Conservation (phyloP, 1,284 basidiomycete genomes). For the Singerocomus inundabilis region DNA sequence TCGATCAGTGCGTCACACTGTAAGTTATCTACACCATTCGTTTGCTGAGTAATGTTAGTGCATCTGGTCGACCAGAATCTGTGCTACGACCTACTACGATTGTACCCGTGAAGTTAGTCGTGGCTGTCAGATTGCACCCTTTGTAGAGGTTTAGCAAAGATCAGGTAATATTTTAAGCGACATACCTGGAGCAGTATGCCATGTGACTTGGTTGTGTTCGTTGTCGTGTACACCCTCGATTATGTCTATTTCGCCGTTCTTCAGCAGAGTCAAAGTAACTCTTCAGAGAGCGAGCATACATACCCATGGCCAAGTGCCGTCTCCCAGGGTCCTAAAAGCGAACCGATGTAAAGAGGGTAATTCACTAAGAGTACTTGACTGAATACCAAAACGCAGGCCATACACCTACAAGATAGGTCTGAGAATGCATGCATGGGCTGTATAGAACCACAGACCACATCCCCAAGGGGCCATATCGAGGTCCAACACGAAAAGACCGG, state of each 20-base stretch:
- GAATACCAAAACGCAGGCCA: constrained; percentile 55
- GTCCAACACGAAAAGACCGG: constrained; percentile 55
- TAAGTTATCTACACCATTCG: constrained; percentile 37
- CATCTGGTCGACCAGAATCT: background rate
- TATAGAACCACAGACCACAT: constrained; percentile 40
- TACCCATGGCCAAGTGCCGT: constrained; percentile 49
- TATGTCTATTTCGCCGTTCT: constrained; percentile 67
- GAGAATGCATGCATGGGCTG: background rate
- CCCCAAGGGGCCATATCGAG: constrained; percentile 55
- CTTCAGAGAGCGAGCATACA: constrained; percentile 13
- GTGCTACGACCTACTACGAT: constrained; percentile 39
- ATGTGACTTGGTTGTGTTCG: constrained; percentile 60
- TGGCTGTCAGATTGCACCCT: constrained; percentile 50
- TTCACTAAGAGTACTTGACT: constrained; percentile 33
- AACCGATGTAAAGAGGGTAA: constrained; percentile 11
- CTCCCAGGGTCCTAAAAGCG: constrained; percentile 34
- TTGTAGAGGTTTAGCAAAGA: constrained; percentile 11
- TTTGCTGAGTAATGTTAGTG: constrained; percentile 28
- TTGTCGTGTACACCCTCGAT: constrained; percentile 64
- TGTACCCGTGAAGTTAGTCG: constrained; percentile 47
- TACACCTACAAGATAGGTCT: constrained; percentile 36
- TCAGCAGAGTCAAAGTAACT: constrained; percentile 11
- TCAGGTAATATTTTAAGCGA: background rate
- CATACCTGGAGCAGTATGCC: constrained; percentile 52
- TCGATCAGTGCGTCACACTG: constrained; percentile 45